These are phyloP conservation scores for Alternaria sp. DNA, from an alignment of 2,329 filamentous ascomycete genomes.

Conservation along the genomic window DNA sequence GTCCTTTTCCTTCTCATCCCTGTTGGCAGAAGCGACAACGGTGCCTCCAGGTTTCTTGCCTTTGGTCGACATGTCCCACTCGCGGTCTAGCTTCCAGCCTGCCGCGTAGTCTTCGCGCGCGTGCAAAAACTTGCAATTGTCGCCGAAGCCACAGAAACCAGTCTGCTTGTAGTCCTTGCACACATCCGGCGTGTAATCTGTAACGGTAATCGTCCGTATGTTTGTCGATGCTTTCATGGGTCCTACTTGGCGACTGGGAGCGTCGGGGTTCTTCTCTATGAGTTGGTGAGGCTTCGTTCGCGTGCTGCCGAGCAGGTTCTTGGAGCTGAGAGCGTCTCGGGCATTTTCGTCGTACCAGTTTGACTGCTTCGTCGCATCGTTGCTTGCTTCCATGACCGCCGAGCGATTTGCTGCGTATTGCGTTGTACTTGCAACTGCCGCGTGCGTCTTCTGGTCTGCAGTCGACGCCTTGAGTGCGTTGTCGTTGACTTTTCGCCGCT, in stretches of 20 bases:
- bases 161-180: constrained; percentile 93
- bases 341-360: constrained; percentile 88
- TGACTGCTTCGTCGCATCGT: constrained; percentile 87
- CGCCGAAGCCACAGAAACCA: constrained; percentile 70
- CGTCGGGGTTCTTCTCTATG: constrained; percentile 81
- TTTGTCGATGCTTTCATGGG: constrained; percentile 90
- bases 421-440: constrained; percentile 53
- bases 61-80: constrained; percentile 88
- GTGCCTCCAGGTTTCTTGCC: constrained; percentile 59
- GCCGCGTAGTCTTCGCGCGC: constrained; percentile 81
- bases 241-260: constrained; percentile 73
- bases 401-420: constrained; percentile 67
- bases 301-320: constrained; percentile 67
- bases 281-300: constrained; percentile 58
- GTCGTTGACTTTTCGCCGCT: constrained; percentile 75
- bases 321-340: constrained; percentile 56
- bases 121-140: constrained; percentile 83
- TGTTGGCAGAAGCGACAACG: constrained; percentile 65
- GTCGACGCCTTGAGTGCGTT: constrained; percentile 71
- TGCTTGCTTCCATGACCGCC: constrained; percentile 68
- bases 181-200: constrained; percentile 88
- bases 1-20: constrained; percentile 49
- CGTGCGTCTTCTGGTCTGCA: constrained; percentile 56
- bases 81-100: constrained; percentile 92
- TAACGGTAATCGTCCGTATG: constrained; percentile 86